These are phyloP conservation scores for Hypoxylon sp. DNA, from an alignment of 2,329 filamentous ascomycete genomes.

Conservation along the genomic window DNA sequence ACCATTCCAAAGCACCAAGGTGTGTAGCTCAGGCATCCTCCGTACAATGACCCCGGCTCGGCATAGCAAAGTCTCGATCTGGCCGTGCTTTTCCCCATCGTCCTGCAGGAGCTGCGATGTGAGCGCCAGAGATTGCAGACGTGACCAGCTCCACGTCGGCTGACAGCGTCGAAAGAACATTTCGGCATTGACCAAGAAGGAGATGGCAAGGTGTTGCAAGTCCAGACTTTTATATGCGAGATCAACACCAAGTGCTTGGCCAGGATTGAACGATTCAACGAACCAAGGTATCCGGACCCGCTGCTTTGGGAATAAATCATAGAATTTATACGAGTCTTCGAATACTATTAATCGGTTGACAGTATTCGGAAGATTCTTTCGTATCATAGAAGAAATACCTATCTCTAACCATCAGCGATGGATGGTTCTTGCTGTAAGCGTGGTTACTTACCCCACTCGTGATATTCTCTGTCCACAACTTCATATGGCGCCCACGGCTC, in stretches of 20 bases:
- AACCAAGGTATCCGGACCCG: neutral
- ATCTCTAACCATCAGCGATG: neutral
- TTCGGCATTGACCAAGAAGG: neutral
- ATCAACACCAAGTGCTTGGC: neutral
- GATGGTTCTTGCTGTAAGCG: neutral
- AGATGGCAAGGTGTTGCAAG: neutral
- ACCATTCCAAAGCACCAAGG: neutral
- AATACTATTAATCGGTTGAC: neutral
- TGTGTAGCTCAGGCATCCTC: neutral
- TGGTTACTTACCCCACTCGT: neutral
- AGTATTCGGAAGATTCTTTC: neutral
- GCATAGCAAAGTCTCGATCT: neutral
- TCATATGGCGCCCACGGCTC: neutral
- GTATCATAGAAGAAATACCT: neutral
- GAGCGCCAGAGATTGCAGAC: conserved; percentile 35
- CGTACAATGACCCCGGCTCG: neutral
- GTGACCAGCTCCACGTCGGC: neutral
- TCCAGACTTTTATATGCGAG: neutral
- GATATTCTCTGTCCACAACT: neutral
- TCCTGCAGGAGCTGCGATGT: conserved; percentile 52
- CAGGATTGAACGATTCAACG: neutral
- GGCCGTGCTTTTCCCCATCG: conserved; percentile 12
- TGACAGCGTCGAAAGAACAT: neutral
- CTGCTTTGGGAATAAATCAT: neutral
- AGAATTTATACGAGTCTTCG: neutral